Evolutionary conservation across 495 filamentous ascomycete species (phyloP), one percentile per base, ranked within the genome.

Genomic region (Usnea hakonensis): DNA sequence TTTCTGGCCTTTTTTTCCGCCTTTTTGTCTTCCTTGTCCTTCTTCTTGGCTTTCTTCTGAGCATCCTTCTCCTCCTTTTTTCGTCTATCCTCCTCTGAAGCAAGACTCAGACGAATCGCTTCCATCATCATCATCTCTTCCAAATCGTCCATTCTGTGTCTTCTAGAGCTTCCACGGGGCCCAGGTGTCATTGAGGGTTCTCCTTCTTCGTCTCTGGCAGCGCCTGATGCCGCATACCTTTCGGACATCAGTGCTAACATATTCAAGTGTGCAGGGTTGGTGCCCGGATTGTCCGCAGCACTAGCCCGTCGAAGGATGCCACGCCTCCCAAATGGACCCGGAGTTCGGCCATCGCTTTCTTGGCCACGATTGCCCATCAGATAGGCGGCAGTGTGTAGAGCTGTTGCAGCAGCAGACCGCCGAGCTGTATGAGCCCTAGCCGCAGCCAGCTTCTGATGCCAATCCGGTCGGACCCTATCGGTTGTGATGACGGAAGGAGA

Each of bases 51-150:
- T 40, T 90, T 88, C 69, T 95, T 95, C 56, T 78, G 80, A 5
- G 80, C 79, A 67, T 91, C 89, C 68, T 94, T 91, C 55, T 94
- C 90, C 36, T 87, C 87, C 67, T 87, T 88, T 55, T 81, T 86
- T 64, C 86, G 86, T 54, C 92, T 83, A 50, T 97, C 91, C 68
- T 98, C 94, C 68, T 98, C 94, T 36, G 88, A 87, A 10, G 87
- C 91, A 32, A 97, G 77, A 55, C 90, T 95, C 53, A 96, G 74
- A 36, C 94, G 79, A 58, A 98, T 93, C 3, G 94, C 94, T 71
- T 97, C 94, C 80, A 92, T 89, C 82, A 97, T 90, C 94, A 98
- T 98, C 79, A 97, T 90, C 54, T 96, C 93, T 70, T 98, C 94
- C 14, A 97, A 76, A 67, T 97, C 93, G 50, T 95, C 90, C 58